Conservation (phyloP, 2,329 filamentous ascomycete genomes). For the Mollisiaceae sp. region DNA sequence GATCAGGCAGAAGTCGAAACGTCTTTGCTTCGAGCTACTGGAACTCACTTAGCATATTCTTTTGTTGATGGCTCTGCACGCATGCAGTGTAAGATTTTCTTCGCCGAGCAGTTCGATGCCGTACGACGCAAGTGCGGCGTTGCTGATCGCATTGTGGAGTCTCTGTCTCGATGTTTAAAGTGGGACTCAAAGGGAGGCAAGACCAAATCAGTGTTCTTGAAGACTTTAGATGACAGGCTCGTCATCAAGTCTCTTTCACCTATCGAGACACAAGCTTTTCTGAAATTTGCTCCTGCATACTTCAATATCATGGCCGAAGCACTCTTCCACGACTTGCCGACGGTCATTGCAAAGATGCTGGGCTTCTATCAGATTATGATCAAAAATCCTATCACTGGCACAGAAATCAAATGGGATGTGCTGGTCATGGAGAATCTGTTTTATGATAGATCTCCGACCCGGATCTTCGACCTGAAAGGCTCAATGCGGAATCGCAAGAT, state of each 20-base stretch:
- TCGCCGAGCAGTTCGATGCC: constrained; percentile 96
- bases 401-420: constrained; percentile 93
- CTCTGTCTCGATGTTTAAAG: constrained; percentile 90
- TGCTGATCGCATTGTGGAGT: constrained; percentile 92
- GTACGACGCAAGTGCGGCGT: constrained; percentile 91
- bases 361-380: constrained; percentile 98
- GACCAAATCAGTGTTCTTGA: constrained; percentile 95
- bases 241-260: constrained; percentile 81
- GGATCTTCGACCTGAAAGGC: constrained; percentile 95
- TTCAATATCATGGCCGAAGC: constrained; percentile 97
- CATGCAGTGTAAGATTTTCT: constrained; percentile 98
- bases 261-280: constrained; percentile 90
- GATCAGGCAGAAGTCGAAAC: constrained; percentile 81
- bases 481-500: constrained; percentile 99
- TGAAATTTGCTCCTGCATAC: constrained; percentile 94
- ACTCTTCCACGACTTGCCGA: constrained; percentile 92
- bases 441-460: constrained; percentile 88
- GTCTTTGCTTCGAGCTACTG: constrained; percentile 81
- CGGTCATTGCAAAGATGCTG: constrained; percentile 98
- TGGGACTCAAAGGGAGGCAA: constrained; percentile 99
- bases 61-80: constrained; percentile 93
- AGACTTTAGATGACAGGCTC: constrained; percentile 92
- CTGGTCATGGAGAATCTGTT: constrained; percentile 98
- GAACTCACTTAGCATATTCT: constrained; percentile 94
- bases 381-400: constrained; percentile 89